Percentiles rank a stretch among this genome's conserved stretches.
Conservation (phyloP, 345 rosid species). For the Turnera subulata region DNA sequence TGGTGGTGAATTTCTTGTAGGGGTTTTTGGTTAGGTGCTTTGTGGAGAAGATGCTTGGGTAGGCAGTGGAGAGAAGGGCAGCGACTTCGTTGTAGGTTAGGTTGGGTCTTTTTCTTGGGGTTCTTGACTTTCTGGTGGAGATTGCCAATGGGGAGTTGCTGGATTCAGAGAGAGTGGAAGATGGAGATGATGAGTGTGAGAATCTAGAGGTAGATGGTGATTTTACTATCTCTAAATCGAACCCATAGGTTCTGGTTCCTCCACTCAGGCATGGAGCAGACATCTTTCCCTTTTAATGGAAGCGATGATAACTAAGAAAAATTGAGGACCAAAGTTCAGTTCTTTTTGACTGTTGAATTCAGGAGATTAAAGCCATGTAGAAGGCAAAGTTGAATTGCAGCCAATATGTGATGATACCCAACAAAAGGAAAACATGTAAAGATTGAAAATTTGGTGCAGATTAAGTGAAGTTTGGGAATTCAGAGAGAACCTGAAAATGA, state of each 20-base stretch:
- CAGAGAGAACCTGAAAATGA: constrained; percentile 1
- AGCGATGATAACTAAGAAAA: too few relatives aligned
- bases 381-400: too few relatives aligned
- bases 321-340: too few relatives aligned
- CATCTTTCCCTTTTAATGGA: too few relatives aligned
- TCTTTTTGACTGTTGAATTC: too few relatives aligned
- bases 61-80: constrained; percentile 81
- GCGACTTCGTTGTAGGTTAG: constrained; percentile 96
- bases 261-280: constrained; percentile 52
- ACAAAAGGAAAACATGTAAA: too few relatives aligned
- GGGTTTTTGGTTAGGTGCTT: constrained; percentile 36
- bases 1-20: constrained; percentile 35
- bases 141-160: constrained; percentile 69
- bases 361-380: too few relatives aligned
- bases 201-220: constrained; percentile 49
- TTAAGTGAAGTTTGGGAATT: too few relatives aligned
- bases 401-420: too few relatives aligned
- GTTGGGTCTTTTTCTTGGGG: constrained; percentile 80
- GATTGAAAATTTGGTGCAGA: not conserved
- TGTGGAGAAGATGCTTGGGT: constrained; percentile 65
- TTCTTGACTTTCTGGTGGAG: constrained; percentile 81
- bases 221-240: constrained; percentile 73
- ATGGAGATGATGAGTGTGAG: constrained; percentile 58
- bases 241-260: constrained; percentile 60
- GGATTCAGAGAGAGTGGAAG: constrained; percentile 78